A percentile compares a stretch with the other conserved stretches of the same genome.
These are phyloP conservation scores for Pythium chondricola DNA, from an alignment of 352 stramenopile species.

Conservation along the genomic window DNA sequence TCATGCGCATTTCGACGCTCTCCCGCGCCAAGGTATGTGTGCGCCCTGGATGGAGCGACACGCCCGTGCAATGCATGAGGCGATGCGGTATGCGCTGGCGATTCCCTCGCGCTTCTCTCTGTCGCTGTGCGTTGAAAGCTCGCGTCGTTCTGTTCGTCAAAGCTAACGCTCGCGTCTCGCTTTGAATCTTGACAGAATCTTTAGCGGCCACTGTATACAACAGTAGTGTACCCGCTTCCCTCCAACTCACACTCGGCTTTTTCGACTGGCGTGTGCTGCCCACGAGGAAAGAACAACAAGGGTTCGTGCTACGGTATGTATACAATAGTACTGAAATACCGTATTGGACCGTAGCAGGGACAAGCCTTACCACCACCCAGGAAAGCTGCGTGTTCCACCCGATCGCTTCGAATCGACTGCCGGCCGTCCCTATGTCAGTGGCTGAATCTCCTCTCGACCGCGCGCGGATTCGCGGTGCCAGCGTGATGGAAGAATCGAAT, in stretches of 20 bases:
- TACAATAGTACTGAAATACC: not conserved
- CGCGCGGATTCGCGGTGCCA: slow-evolving; percentile 6
- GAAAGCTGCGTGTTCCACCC: not conserved
- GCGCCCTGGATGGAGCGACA: no score
- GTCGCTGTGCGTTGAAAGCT: no score
- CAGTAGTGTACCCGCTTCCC: no score
- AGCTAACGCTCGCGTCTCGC: not conserved
- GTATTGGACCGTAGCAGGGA: not conserved
- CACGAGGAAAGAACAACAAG: not conserved
- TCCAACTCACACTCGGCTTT: no score
- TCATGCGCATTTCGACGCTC: no score
- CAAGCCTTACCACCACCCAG: not conserved
- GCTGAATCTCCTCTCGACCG: slow-evolving; percentile 3
- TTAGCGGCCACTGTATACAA: slow-evolving; percentile 7
- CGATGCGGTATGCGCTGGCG: no score
- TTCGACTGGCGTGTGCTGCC: no score
- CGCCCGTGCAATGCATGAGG: no score
- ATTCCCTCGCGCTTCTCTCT: no score
- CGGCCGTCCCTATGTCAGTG: not conserved
- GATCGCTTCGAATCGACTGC: not conserved
- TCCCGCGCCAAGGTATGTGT: no score
- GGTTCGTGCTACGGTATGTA: no score
- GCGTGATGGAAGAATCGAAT: slow-evolving; percentile 18
- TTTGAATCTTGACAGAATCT: slow-evolving; percentile 16
- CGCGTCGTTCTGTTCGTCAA: no score